Evolutionary conservation across 495 filamentous ascomycete species (phyloP).

Genomic region (Hyaloscypha bicolor): DNA sequence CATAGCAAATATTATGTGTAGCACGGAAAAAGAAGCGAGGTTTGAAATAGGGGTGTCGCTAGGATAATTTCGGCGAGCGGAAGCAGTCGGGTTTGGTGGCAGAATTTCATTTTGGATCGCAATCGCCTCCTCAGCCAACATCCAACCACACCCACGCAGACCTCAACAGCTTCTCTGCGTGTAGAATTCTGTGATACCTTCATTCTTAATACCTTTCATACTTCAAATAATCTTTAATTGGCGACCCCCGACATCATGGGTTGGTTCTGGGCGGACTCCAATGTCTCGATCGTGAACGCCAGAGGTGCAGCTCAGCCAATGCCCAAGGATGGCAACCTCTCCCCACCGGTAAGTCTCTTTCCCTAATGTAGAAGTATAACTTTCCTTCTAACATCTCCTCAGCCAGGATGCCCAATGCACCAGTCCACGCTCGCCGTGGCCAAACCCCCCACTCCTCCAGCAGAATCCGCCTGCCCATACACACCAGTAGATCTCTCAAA

Average conservation of each 20-base stretch:
- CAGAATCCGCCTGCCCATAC: conserved; percentile 46
- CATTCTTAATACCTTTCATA: not conserved
- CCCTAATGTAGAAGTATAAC: not conserved
- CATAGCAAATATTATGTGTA: too few relatives aligned
- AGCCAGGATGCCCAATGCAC: conserved; percentile 95
- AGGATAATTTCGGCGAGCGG: not conserved
- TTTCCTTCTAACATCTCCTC: conserved; percentile 18
- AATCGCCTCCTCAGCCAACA: not conserved
- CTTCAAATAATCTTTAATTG: not conserved
- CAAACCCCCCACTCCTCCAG: conserved; percentile 37
- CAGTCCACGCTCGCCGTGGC: conserved; percentile 41
- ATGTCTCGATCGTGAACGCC: conserved; percentile 41
- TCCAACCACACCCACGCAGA: not conserved
- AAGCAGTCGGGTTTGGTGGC: not conserved
- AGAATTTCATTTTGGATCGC: not conserved
- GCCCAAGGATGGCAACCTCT: conserved; percentile 36
- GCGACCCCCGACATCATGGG: conserved; percentile 63
- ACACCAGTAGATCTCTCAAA: conserved; percentile 45
- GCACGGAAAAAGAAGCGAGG: too few relatives aligned
- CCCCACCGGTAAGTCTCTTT: conserved; percentile 68
- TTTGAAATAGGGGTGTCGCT: not conserved
- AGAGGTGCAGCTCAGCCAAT: conserved; percentile 35
- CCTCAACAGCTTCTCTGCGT: not conserved
- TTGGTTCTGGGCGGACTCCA: conserved; percentile 95
- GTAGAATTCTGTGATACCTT: not conserved